Percentiles rank a stretch among this genome's conserved stretches.
These are phyloP conservation scores for Sechiopsis laciniata DNA, from an alignment of 306 rosid species.

Conservation along the genomic window DNA sequence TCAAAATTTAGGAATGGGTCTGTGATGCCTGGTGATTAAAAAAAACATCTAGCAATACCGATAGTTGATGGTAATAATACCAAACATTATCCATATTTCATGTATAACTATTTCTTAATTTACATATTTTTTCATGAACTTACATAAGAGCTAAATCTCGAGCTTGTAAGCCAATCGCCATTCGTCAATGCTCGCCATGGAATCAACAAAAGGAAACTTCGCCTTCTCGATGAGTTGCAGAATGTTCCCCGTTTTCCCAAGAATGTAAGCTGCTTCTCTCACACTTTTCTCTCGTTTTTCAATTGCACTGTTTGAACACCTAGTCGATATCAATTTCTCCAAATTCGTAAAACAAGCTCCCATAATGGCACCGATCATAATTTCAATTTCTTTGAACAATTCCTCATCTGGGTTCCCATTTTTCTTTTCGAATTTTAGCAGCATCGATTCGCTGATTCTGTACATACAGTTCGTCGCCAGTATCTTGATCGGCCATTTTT, in stretches of 20 bases:
- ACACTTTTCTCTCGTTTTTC: conserved; percentile 69
- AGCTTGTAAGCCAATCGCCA: conserved; percentile 54
- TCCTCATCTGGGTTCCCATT: conserved; percentile 25
- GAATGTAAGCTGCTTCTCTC: conserved; percentile 47
- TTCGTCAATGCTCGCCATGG: conserved; percentile 44
- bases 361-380: conserved; percentile 53
- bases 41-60: too few species aligned
- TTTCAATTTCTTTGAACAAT: conserved; percentile 35
- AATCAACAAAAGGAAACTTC: conserved; percentile 31
- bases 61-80: too few species aligned
- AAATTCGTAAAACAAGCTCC: conserved; percentile 72
- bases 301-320: conserved; percentile 44
- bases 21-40: too few species aligned
- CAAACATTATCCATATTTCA: background rate
- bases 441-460: conserved; percentile 53
- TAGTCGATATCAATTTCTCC: conserved; percentile 35
- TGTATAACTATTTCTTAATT: too few species aligned
- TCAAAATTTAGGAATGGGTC: too few species aligned
- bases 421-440: conserved; percentile 33
- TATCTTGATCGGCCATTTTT: conserved; percentile 52
- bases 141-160: conserved; percentile 4
- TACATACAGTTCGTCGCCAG: conserved; percentile 72
- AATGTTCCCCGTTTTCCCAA: conserved; percentile 59
- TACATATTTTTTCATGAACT: background rate
- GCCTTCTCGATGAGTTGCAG: conserved; percentile 44